Evolutionary conservation across 177 flowering plant genomes (phyloP), one percentile per base, ranked within the genome.

Genomic region (Vitis hybrid): DNA sequence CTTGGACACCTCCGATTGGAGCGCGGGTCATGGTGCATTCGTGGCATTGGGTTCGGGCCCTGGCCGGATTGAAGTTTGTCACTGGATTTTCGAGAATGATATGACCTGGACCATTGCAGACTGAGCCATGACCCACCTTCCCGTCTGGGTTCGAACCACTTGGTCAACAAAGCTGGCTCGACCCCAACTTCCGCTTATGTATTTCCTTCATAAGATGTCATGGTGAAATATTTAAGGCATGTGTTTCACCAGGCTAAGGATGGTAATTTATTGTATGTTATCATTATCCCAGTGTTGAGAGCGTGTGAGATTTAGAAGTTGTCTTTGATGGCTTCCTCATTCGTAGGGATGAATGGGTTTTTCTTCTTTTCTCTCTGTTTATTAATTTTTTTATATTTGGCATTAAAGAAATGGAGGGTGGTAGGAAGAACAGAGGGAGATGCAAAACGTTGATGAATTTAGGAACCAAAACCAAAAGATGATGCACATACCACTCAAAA

Each of bases 31-130:
- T 56, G 94, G 91, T 8, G 88, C 94, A 1, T 89, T 89, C 75
- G 2, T 85, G 19, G 83, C 91, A 8, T 67, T 89, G 57, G 94
- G 91, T 6, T 82, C 89, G 54, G 77, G 77, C 60, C 94, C 94
- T 6, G 91, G 94, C 8, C 79, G 74, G 78, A 88, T 88, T 46
- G 94, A 89, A 76, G 94, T 88, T 11, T 89, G 94, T 65, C 94
- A 89, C 60, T 89, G 94, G 94, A 89, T 89, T 2, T 89, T 89
- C 59, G 88, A 89, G 82, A 88, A 85, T 60, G 94, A 89, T 66
- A 70, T 88, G 84, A 89, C 84, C 52, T 89, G 93, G 93, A 62
- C 86, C 1, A 69, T 70, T 13, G 87, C 91, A 2, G 93, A 87
- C 77, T 83, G 72, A 72, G 12, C 19, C 57, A 11, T 18, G 50